Evolutionary conservation across 208 protist species (phyloP), one percentile per base, ranked within the genome.

Genomic region (Acanthamoeba castellanii): DNA sequence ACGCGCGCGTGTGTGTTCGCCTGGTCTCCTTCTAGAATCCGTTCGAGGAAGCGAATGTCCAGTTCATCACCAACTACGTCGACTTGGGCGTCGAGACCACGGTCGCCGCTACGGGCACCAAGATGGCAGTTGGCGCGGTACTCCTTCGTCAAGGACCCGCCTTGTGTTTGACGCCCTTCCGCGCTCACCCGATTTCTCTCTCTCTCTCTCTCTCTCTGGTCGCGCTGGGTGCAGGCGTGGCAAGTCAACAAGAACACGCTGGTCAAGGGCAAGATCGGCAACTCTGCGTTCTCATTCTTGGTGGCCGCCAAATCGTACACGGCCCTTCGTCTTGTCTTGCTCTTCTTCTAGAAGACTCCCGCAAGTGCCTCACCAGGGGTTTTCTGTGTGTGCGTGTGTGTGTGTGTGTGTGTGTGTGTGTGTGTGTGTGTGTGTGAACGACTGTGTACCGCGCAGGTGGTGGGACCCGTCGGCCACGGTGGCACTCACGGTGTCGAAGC

Each of bases 221-320:
- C 47, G 11, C 47, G 47, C 47, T 52, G 47, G 7, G 47, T 74
- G 7, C 76, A 84, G 76, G 76, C 76, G n/a, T 84, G 76, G 76
- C 76, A 84, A 57, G 76, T 84, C 76, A 84, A 84, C 76, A 84
- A 84, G 76, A 84, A 84, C 76, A 55, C 42, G 42, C 30, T 84
- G 76, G 20, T 84, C 7, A 84, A 84, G 76, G 76, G 76, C 45
- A 84, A 84, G 47, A 32, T 84, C 7, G 47, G 47, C 22, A 57
- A 84, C 45, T 47, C 76, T 6, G 76, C 76, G 8, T 55, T 84
- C 11, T 84, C 76, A 2, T 25, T 84, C 42, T 4, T 84, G 20
- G 34, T 84, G 16, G 76, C 76, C 14, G 76, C 22, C 76, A 84
- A 84, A 55, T 84, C 76, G 76, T 84, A 84, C 76, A 37, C 11